These are phyloP conservation scores for Malus hybrid DNA, from an alignment of 331 rosid genomes.

Conservation along the genomic window DNA sequence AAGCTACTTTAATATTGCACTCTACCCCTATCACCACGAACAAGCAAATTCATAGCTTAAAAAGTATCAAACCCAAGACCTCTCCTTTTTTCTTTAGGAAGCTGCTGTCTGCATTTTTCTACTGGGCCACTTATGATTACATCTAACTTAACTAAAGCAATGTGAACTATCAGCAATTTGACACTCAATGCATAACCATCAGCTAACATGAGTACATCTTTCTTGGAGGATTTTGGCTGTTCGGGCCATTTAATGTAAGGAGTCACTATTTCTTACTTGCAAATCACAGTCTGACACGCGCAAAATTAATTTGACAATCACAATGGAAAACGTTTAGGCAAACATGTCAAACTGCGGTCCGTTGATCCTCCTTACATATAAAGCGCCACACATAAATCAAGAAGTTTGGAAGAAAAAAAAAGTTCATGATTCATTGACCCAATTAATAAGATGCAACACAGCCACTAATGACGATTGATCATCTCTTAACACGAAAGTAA, in stretches of 20 bases:
- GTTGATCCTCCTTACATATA: neutral
- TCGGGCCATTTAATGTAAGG: too few species aligned
- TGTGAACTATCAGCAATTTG: too few species aligned
- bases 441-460: neutral
- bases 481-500: slow-evolving; percentile 20
- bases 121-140: too few species aligned
- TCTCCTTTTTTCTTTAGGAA: too few species aligned
- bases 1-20: too few species aligned
- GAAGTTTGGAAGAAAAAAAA: neutral
- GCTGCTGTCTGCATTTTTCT: too few species aligned
- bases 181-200: too few species aligned
- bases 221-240: neutral
- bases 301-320: neutral
- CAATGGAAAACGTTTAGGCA: neutral
- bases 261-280: neutral
- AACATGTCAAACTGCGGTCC: neutral
- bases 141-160: too few species aligned
- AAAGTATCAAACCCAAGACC: too few species aligned
- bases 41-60: too few species aligned
- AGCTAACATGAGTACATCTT: too few species aligned
- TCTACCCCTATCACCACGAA: too few species aligned
- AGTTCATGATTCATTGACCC: neutral
- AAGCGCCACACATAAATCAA: neutral
- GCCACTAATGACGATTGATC: neutral
- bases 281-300: neutral